Evolutionary conservation across 2,329 filamentous ascomycete genomes (phyloP).

Genomic region (Xylaria hypoxylon): DNA sequence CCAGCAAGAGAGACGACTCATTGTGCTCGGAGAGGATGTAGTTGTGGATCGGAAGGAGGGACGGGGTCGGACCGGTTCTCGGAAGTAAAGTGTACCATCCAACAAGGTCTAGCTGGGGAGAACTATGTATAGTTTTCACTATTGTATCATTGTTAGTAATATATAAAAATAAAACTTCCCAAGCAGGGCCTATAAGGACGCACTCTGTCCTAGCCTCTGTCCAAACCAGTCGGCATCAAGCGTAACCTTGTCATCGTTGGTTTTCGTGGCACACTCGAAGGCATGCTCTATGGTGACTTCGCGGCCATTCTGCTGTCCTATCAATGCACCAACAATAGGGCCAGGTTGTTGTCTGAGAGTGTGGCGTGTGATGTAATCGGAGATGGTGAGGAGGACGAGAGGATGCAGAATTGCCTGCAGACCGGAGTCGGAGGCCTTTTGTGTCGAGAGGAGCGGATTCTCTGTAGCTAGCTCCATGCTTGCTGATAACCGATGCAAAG

Average conservation of each 20-base stretch:
- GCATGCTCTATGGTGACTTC: constrained; percentile 93
- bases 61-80: constrained; percentile 74
- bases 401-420: constrained; percentile 89
- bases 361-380: constrained; percentile 94
- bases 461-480: constrained; percentile 60
- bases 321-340: constrained; percentile 85
- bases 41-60: constrained; percentile 79
- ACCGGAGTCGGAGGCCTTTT: constrained; percentile 77
- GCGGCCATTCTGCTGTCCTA: constrained; percentile 91
- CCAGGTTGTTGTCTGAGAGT: constrained; percentile 79
- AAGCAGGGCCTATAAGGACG: constrained; percentile 49
- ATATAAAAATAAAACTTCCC: neutral
- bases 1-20: constrained; percentile 87
- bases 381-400: constrained; percentile 93
- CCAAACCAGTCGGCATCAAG: constrained; percentile 80
- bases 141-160: constrained; percentile 36
- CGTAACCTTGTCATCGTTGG: constrained; percentile 66
- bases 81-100: constrained; percentile 91
- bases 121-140: constrained; percentile 92
- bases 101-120: constrained; percentile 83
- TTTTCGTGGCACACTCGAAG: constrained; percentile 79
- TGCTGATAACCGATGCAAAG: constrained; percentile 7
- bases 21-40: constrained; percentile 81
- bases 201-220: constrained; percentile 86
- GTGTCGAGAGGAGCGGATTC: constrained; percentile 73